Conservation (phyloP, 2,329 filamentous ascomycete genomes). For the Fusarium sp. region DNA sequence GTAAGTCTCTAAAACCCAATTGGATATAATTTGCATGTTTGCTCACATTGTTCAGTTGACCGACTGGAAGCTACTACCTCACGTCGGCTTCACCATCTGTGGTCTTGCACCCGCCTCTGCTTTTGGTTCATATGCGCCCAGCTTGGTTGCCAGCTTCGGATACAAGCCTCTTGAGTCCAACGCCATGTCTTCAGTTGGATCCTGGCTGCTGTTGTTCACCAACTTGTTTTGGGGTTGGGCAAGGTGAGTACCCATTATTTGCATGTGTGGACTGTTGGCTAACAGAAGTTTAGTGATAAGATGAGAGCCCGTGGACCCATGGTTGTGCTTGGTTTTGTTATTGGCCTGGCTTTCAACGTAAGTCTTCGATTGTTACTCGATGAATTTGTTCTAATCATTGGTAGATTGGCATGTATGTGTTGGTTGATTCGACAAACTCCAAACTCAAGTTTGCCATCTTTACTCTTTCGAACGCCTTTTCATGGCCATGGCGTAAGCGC, state of each 20-base stretch:
- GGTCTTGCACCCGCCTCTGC: slow-evolving; percentile 46
- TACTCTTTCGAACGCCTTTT: slow-evolving; percentile 42
- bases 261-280: neutral
- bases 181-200: slow-evolving; percentile 48
- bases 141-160: slow-evolving; percentile 49
- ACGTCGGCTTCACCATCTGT: slow-evolving; percentile 46
- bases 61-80: slow-evolving; percentile 51
- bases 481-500: slow-evolving; percentile 47
- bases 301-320: slow-evolving; percentile 31
- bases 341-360: slow-evolving; percentile 21
- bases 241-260: neutral
- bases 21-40: neutral
- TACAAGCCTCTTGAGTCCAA: slow-evolving; percentile 43
- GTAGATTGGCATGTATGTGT: slow-evolving; percentile 45
- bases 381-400: neutral
- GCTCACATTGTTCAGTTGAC: slow-evolving; percentile 41
- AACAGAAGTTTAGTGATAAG: slow-evolving; percentile 18
- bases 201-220: slow-evolving; percentile 47
- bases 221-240: slow-evolving; percentile 48
- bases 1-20: slow-evolving; percentile 34
- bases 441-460: slow-evolving; percentile 47
- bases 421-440: slow-evolving; percentile 40
- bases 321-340: slow-evolving; percentile 30
- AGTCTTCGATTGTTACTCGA: neutral
- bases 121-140: slow-evolving; percentile 13